phyloP scores from a whole-genome alignment of 2,329 filamentous ascomycete genomes.

The Sporothrix globosa region DNA sequence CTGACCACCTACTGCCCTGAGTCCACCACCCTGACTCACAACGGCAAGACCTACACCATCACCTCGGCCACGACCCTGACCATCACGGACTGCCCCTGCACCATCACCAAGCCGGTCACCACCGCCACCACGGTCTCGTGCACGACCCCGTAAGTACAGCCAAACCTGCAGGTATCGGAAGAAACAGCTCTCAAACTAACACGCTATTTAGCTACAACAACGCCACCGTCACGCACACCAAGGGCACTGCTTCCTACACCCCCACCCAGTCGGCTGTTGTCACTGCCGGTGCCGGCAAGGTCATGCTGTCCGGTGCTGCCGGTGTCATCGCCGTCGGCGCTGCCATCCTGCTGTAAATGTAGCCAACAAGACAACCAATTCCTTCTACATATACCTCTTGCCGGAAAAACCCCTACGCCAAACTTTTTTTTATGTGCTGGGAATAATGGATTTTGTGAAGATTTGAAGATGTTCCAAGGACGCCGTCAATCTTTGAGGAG shows the following conservation, averaged over 20 bases:
- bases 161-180: too few species aligned
- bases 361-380: conserved; percentile 30
- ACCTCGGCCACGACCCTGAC: conserved; percentile 67
- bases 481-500: not conserved
- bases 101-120: conserved; percentile 61
- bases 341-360: conserved; percentile 62
- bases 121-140: conserved; percentile 57
- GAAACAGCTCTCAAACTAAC: conserved; percentile 29
- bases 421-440: conserved; percentile 31
- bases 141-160: conserved; percentile 54
- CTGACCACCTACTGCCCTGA: conserved; percentile 74
- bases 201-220: conserved; percentile 45
- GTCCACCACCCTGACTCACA: conserved; percentile 66
- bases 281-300: conserved; percentile 61
- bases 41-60: conserved; percentile 69
- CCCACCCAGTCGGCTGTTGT: conserved; percentile 51
- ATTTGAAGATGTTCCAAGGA: conserved; percentile 10
- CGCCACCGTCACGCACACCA: conserved; percentile 46
- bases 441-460: conserved; percentile 26
- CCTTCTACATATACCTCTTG: not conserved
- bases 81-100: conserved; percentile 70
- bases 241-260: conserved; percentile 42
- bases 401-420: conserved; percentile 12
- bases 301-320: conserved; percentile 60
- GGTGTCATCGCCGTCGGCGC: conserved; percentile 64